Base-by-base conservation (phyloP, 2,329 filamentous ascomycete genomes). In the Talaromyces sp. region DNA sequence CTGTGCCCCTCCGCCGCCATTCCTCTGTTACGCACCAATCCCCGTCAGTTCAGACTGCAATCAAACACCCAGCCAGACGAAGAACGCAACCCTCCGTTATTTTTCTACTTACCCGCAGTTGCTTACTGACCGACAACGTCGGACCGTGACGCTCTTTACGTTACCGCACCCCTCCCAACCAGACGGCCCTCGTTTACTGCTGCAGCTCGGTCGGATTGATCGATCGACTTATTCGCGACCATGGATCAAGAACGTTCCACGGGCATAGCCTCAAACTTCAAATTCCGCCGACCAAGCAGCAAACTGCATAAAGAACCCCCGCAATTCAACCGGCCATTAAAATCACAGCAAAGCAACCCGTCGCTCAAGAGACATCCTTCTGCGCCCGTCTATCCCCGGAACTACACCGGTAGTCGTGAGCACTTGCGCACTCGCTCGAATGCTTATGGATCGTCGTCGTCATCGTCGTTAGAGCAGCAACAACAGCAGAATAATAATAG, bases 291-390 rank as follows among this genome's bases (percentile, higher is more conserved):
- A 56, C 69, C 75, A 54, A 79, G 77, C 66, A 77, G 74, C 72
- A 80, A 79, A 72, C 75, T 79, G 64, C 76, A 77, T 71, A 82
- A 82, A 71, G 78, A 81, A 48, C 74, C 79, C 69, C 78, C 79
- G 65, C 77, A 75, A 66, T 76, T 78, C 66, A 69, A 70, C 62
- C 72, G 72, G 68, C 76, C 76, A 63, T 75, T 81, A 67, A 77
- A 76, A 65, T 79, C 76, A 69, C 78, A 79, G 67, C 75, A 79
- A 67, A 81, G 77, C 70, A 75, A 73, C 68, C 75, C 75, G 52
- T 78, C 78, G 60, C 74, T 82, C 64, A 81, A 79, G 69, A 75
- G 80, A 70, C 79, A 81, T 69, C 80, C 80, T 37, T 82, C 80
- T 62, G 79, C 79, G 27, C 79, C 79, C 31, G 76, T 79, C 39